Evolutionary conservation across 306 rosid genomes (phyloP).

Genomic region (Glycine latifolia): DNA sequence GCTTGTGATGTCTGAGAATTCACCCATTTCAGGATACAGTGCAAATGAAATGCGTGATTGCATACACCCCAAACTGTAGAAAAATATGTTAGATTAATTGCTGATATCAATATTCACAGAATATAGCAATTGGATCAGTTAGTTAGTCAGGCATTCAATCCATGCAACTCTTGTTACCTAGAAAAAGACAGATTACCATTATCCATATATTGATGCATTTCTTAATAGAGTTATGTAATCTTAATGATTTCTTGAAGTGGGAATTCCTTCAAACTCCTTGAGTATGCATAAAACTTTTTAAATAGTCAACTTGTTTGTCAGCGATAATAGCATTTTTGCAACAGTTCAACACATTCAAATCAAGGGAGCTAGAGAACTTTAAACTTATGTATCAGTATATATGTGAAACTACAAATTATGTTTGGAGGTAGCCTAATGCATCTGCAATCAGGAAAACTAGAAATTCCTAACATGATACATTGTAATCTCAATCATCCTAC

Average conservation of each 20-base stretch:
- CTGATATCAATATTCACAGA: too few relatives aligned
- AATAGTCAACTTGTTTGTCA: not conserved
- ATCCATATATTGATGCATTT: not conserved
- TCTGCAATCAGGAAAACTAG: constrained; percentile 19
- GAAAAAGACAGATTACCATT: not conserved
- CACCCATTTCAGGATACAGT: constrained; percentile 91
- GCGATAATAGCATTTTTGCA: constrained; percentile 1
- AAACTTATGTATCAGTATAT: not conserved
- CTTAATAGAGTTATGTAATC: not conserved
- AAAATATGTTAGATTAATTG: not conserved
- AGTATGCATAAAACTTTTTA: too few relatives aligned
- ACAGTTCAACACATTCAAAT: constrained; percentile 9
- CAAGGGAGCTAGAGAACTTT: constrained; percentile 11
- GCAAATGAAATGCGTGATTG: constrained; percentile 95
- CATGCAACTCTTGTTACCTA: not conserved
- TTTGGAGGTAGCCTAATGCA: not conserved
- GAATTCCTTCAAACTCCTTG: too few relatives aligned
- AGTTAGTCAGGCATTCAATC: not conserved
- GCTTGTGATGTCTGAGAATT: constrained; percentile 64
- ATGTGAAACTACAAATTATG: constrained; percentile 5
- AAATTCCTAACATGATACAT: not conserved
- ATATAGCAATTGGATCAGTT: constrained; percentile 13
- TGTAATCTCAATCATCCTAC: constrained; percentile 10
- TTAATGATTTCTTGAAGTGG: too few relatives aligned
- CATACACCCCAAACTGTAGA: constrained; percentile 91